Conservation (phyloP, 495 filamentous ascomycete species). For the Elasticomyces elasticus region DNA sequence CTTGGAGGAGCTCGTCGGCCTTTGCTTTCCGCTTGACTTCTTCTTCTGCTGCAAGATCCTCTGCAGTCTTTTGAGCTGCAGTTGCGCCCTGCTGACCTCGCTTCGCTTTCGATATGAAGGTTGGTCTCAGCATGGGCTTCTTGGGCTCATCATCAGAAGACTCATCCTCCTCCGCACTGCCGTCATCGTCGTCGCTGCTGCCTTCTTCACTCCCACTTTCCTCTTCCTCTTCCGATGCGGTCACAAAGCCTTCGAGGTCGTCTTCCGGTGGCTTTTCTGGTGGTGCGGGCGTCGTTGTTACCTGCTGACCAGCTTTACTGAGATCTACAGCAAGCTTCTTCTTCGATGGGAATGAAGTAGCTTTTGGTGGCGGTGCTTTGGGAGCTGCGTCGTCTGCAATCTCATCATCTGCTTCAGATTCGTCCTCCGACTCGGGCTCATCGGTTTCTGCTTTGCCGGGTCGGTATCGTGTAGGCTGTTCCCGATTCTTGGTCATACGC, state of each 20-base stretch:
- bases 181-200: conserved; percentile 10
- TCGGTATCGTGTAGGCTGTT: conserved; percentile 71
- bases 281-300: conserved; percentile 39
- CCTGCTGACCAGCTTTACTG: conserved; percentile 56
- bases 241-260: conserved; percentile 27
- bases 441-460: conserved; percentile 71
- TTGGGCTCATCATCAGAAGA: conserved; percentile 37
- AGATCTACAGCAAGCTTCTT: conserved; percentile 47
- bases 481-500: conserved; percentile 89
- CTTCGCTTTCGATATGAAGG: conserved; percentile 79
- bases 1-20: conserved; percentile 71
- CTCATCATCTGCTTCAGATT: conserved; percentile 49
- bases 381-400: conserved; percentile 28
- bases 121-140: conserved; percentile 69
- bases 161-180: conserved; percentile 42
- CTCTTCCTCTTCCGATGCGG: conserved; percentile 26
- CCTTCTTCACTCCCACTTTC: conserved; percentile 1
- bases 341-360: conserved; percentile 40
- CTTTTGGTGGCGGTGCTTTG: conserved; percentile 47
- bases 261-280: conserved; percentile 41
- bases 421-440: conserved; percentile 55
- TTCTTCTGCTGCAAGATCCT: conserved; percentile 43
- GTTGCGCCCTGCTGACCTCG: conserved; percentile 38
- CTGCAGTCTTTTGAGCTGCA: conserved; percentile 26
- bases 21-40: conserved; percentile 56